phyloP scores from a whole-genome alignment of 2,329 filamentous ascomycete genomes.

The Fonsecaea monophora region DNA sequence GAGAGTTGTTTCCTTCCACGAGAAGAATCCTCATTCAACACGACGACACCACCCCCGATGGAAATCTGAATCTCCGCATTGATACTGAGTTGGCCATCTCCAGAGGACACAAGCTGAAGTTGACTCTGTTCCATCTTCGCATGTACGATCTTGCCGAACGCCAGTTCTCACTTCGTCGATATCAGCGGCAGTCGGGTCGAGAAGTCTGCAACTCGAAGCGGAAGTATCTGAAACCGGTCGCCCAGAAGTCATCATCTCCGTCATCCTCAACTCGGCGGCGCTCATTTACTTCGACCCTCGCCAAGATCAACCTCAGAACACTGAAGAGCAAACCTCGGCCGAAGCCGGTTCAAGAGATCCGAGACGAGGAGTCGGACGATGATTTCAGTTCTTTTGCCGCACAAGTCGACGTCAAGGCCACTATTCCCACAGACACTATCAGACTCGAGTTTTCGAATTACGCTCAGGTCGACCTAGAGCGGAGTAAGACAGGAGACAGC shows the following conservation, averaged over 20 bases:
- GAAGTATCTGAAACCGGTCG: constrained; percentile 63
- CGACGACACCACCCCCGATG: constrained; percentile 87
- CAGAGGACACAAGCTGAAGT: constrained; percentile 65
- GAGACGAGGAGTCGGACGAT: constrained; percentile 47
- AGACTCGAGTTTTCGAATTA: constrained; percentile 98
- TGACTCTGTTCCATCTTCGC: constrained; percentile 88
- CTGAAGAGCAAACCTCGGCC: constrained; percentile 58
- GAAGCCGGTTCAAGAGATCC: constrained; percentile 64
- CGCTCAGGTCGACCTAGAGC: constrained; percentile 81
- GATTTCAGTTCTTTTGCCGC: constrained; percentile 32
- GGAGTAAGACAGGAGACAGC: constrained; percentile 65
- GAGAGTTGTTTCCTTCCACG: constrained; percentile 82
- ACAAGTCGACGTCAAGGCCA: constrained; percentile 36
- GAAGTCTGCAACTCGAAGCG: constrained; percentile 87
- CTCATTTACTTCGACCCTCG: constrained; percentile 66
- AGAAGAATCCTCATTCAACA: constrained; percentile 83
- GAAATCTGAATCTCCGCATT: constrained; percentile 94
- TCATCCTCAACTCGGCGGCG: constrained; percentile 50
- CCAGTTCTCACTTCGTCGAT: constrained; percentile 88
- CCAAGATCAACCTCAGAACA: constrained; percentile 62
- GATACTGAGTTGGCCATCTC: constrained; percentile 73
- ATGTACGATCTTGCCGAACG: constrained; percentile 89
- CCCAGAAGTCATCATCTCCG: constrained; percentile 24
- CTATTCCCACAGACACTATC: constrained; percentile 72
- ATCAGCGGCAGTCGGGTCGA: constrained; percentile 89